Evolutionary conservation across 2,329 filamentous ascomycete genomes (phyloP).

Genomic region (Metarhizium brunneum): DNA sequence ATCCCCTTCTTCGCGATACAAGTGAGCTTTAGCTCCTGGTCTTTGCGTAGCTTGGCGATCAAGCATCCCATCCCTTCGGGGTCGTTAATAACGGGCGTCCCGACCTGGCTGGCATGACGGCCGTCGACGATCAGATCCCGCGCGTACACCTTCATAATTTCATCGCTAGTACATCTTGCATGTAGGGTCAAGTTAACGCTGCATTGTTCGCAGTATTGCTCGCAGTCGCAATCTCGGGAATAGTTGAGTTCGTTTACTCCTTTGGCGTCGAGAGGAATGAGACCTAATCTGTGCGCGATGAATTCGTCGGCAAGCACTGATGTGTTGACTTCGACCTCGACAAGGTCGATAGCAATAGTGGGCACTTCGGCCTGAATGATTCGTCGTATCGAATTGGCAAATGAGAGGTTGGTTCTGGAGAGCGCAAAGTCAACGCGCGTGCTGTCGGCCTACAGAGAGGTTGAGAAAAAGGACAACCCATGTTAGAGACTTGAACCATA

Average conservation of each 20-base stretch:
- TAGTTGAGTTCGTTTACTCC: conserved; percentile 77
- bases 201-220: conserved; percentile 88
- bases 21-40: conserved; percentile 80
- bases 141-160: conserved; percentile 90
- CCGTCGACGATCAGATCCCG: conserved; percentile 71
- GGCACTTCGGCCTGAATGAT: conserved; percentile 90
- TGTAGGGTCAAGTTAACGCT: conserved; percentile 77
- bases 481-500: conserved; percentile 1
- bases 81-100: conserved; percentile 76
- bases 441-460: conserved; percentile 54
- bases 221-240: conserved; percentile 92
- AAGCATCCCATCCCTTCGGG: conserved; percentile 71
- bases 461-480: neutral
- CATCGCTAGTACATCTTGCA: conserved; percentile 74
- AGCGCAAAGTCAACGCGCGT: conserved; percentile 87
- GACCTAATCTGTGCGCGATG: conserved; percentile 81
- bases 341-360: conserved; percentile 87
- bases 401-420: conserved; percentile 77
- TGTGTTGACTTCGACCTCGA: conserved; percentile 86
- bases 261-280: conserved; percentile 79
- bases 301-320: conserved; percentile 97
- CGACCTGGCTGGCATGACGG: conserved; percentile 65
- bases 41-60: conserved; percentile 82
- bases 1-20: conserved; percentile 98
- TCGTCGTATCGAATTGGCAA: conserved; percentile 87